A percentile compares a stretch with the other conserved stretches of the same genome.
These are phyloP conservation scores for Sherardia arvensis DNA, from an alignment of 257 asterid genomes.

Conservation along the genomic window DNA sequence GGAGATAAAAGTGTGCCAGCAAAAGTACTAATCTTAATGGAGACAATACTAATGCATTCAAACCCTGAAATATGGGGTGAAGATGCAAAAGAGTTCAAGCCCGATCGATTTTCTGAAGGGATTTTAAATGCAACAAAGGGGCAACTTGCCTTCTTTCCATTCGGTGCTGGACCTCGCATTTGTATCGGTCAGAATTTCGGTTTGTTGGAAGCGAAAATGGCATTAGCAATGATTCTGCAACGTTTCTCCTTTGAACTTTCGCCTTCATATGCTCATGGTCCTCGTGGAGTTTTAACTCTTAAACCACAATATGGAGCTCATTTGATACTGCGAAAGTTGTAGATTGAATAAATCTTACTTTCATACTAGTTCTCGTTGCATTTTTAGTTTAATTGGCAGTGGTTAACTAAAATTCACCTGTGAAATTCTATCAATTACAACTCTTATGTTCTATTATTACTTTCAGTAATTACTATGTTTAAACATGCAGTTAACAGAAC, in stretches of 20 bases:
- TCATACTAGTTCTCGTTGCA: no score
- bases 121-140: conserved; percentile 10
- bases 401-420: no score
- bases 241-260: conserved; percentile 1
- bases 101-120: conserved; percentile 17
- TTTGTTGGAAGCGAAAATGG: not conserved
- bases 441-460: no score
- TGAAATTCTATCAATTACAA: no score
- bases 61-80: conserved; percentile 18
- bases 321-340: conserved; percentile 4
- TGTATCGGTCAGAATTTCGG: conserved; percentile 10
- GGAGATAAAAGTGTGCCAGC: conserved; percentile 13
- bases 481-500: no score
- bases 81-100: conserved; percentile 18
- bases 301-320: conserved; percentile 15
- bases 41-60: conserved; percentile 5
- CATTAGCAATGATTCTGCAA: not conserved
- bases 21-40: conserved; percentile 1
- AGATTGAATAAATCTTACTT: not conserved
- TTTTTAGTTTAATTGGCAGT: no score
- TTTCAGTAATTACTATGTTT: no score
- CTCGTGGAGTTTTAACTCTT: not conserved
- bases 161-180: conserved; percentile 15
- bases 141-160: conserved; percentile 10
- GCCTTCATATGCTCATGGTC: conserved; percentile 11